Evolutionary conservation across 2,329 filamentous ascomycete species (phyloP).

Genomic region (Pseudogymnoascus sp.): DNA sequence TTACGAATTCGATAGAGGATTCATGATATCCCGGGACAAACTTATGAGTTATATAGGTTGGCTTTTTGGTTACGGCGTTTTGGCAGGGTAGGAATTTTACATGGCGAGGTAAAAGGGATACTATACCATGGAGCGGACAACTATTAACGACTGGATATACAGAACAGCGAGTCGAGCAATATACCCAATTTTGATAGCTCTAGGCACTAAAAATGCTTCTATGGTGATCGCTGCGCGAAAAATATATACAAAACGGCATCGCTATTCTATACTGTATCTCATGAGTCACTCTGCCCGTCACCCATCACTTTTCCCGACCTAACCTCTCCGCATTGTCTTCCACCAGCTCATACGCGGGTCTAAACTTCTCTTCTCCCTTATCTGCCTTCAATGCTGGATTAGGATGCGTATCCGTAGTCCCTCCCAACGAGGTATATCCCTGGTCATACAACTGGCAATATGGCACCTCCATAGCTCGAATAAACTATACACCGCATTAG

Average conservation of each 20-base stretch:
- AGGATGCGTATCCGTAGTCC: conserved; percentile 77
- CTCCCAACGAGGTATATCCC: conserved; percentile 89
- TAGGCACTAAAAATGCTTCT: conserved; percentile 2
- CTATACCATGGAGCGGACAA: neutral
- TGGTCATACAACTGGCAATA: conserved; percentile 84
- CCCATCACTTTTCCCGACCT: conserved; percentile 46
- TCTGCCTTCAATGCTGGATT: conserved; percentile 62
- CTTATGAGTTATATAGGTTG: neutral
- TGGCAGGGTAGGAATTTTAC: neutral
- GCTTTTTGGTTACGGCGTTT: neutral
- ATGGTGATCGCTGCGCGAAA: neutral
- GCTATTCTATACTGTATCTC: neutral
- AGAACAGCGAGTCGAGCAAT: conserved; percentile 2
- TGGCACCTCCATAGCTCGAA: conserved; percentile 66
- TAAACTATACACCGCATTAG: conserved; percentile 49
- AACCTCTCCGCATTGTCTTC: conserved; percentile 71
- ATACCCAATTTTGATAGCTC: conserved; percentile 7
- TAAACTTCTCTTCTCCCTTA: conserved; percentile 38
- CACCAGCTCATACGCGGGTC: conserved; percentile 66
- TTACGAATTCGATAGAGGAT: conserved; percentile 28
- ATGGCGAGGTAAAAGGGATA: neutral
- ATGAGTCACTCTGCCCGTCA: neutral
- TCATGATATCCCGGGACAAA: neutral
- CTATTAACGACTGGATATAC: conserved; percentile 1
- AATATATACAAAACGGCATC: conserved; percentile 3